A percentile compares a stretch with the other conserved stretches of the same genome.
Evolutionary conservation across 768 basidiomycete genomes (phyloP).

Genomic region (Hirschioporus abietinus): DNA sequence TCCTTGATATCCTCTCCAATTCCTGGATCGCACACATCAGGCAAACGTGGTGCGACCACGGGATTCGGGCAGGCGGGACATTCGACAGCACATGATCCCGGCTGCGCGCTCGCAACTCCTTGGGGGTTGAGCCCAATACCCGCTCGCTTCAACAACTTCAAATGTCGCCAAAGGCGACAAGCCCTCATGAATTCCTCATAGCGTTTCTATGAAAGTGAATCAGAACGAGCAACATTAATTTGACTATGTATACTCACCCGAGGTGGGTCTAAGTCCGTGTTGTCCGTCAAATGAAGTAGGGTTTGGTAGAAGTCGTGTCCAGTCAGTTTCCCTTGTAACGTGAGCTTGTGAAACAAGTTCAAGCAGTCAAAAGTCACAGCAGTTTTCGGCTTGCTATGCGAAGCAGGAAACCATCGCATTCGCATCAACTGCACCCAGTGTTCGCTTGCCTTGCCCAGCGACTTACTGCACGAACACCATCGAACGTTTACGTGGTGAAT

Average conservation of each 20-base stretch:
- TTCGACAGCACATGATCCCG: constrained; percentile 18
- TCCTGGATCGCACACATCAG: constrained; percentile 1
- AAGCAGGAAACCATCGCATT: constrained; percentile 18
- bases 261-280: neutral
- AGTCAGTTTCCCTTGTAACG: constrained; percentile 11
- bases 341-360: constrained; percentile 2
- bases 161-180: constrained; percentile 16
- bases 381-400: constrained; percentile 9
- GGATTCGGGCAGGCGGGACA: constrained; percentile 30
- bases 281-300: neutral
- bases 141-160: constrained; percentile 17
- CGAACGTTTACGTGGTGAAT: constrained; percentile 18
- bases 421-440: constrained; percentile 15
- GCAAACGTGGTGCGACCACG: neutral
- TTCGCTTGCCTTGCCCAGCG: neutral
- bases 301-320: constrained; percentile 6
- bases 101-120: constrained; percentile 10
- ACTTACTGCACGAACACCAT: constrained; percentile 18
- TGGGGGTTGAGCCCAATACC: constrained; percentile 18
- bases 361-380: constrained; percentile 14
- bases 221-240: neutral
- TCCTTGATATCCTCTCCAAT: neutral
- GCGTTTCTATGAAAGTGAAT: constrained; percentile 7
- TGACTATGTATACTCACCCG: constrained; percentile 1
- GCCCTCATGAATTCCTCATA: constrained; percentile 12